These are phyloP conservation scores for Dalbergia cultrata DNA, from an alignment of 306 rosid genomes.

Conservation along the genomic window DNA sequence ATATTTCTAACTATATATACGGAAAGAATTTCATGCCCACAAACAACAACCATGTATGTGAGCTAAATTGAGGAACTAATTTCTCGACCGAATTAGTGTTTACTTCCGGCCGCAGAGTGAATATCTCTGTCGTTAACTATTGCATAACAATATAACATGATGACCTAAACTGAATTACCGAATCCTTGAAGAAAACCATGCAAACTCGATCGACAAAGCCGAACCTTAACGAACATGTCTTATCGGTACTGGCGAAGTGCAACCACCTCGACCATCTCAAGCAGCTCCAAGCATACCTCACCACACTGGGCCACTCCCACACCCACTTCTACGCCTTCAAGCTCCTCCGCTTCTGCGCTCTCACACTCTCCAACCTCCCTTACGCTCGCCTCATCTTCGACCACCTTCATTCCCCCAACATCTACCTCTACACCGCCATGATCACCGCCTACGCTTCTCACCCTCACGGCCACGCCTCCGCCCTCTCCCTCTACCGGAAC, in stretches of 20 bases:
- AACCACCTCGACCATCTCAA: conserved; percentile 64
- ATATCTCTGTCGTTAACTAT: too few species aligned
- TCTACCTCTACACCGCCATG: conserved; percentile 72
- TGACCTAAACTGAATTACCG: neutral
- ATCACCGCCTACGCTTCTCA: conserved; percentile 72
- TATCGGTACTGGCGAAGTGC: conserved; percentile 58
- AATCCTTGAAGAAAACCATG: neutral
- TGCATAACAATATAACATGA: too few species aligned
- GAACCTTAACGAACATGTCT: conserved; percentile 52
- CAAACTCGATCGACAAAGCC: neutral
- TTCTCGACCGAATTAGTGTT: too few species aligned
- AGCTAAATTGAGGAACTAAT: too few species aligned
- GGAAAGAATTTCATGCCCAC: too few species aligned
- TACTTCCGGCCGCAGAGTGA: too few species aligned
- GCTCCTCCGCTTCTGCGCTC: conserved; percentile 71
- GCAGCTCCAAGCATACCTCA: conserved; percentile 72
- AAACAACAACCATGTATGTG: too few species aligned
- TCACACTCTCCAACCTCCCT: conserved; percentile 59
- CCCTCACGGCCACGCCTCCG: conserved; percentile 46
- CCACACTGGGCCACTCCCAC: conserved; percentile 66
- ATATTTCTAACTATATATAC: too few species aligned
- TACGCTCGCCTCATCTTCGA: conserved; percentile 73
- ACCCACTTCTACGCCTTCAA: conserved; percentile 80
- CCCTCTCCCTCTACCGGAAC: conserved; percentile 53
- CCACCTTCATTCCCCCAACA: conserved; percentile 62